Base-by-base conservation (phyloP, 148 eudicot genomes). In the Camellia lanceoleosa region DNA sequence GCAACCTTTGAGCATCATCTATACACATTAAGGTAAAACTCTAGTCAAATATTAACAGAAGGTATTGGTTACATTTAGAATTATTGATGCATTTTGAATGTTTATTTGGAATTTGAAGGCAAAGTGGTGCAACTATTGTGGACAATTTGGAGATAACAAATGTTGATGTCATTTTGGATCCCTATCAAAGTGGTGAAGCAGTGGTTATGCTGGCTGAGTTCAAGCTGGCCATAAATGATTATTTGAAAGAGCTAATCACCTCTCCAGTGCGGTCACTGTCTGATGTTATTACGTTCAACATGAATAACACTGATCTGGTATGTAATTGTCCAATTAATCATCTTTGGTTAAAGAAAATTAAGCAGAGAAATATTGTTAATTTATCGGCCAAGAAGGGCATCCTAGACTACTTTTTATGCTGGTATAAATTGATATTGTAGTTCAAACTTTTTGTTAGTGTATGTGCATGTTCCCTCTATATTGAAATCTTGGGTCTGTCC, bases 261-360 rank as follows among this genome's bases (percentile, higher is more conserved):
- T 85, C 86, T 44, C 77, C 77, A 0, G 87, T 86, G 16, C 68
- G 87, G 23, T 86, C 91, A 3, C 30, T 88, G 71, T 68, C 84
- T 19, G 91, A 88, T 68, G 30, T 86, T 4, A 84, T 87, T 19
- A 60, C 80, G 69, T 87, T 87, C 81, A 87, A 84, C 58, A 2
- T 79, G 38, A 84, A 84, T 19, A 68, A 69, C 79, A 71, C 85
- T 60, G 79, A 79, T 47, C 51, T 79, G 83, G 89, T 87, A 62
- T 16, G 80, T 19, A 66, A 4, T 23, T 14, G 16, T 52, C 59
- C 9, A 51, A 60, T 14, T 6, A 60, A 60, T 60, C 19, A 60
- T 60, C n/a, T 60, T 60, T 60, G 19, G 1, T 60, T 14, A 60
- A 55, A 55, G 12, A 11, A 55, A 55, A 55, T 55, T 7, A 7